phyloP scores from a whole-genome alignment of 495 filamentous ascomycete species.

The Penicillium bovifimosum region DNA sequence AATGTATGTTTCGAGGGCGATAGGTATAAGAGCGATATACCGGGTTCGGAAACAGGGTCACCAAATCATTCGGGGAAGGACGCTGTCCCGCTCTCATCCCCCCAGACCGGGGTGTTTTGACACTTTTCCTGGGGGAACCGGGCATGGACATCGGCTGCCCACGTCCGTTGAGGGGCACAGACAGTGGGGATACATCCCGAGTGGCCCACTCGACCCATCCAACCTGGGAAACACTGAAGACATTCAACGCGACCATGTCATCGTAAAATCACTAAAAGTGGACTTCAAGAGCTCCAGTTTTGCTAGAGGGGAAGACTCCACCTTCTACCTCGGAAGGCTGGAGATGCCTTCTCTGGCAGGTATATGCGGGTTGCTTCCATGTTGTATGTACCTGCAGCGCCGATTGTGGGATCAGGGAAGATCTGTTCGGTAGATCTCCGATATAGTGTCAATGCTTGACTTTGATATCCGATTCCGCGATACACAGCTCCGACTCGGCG shows the following conservation, averaged over 20 bases:
- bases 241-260: background rate
- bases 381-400: background rate
- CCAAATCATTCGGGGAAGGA: background rate
- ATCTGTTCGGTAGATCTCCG: background rate
- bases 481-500: background rate
- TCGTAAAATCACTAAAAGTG: too few relatives aligned
- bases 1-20: background rate
- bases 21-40: too few relatives aligned
- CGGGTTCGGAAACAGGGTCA: background rate
- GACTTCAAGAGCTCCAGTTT: background rate
- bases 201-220: constrained; percentile 9
- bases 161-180: constrained; percentile 9
- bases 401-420: constrained; percentile 7
- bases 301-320: background rate
- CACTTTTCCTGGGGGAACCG: constrained; percentile 17
- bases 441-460: too few relatives aligned
- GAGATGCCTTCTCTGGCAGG: constrained; percentile 20
- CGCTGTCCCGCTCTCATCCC: constrained; percentile 1
- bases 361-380: constrained; percentile 15
- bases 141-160: constrained; percentile 11
- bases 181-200: constrained; percentile 8
- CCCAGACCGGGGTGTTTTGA: constrained; percentile 13
- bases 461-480: background rate
- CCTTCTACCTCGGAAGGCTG: constrained; percentile 4
- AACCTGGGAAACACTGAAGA: background rate